phyloP scores from a whole-genome alignment of 2,329 filamentous ascomycete species.

The Beauveria caledonica region DNA sequence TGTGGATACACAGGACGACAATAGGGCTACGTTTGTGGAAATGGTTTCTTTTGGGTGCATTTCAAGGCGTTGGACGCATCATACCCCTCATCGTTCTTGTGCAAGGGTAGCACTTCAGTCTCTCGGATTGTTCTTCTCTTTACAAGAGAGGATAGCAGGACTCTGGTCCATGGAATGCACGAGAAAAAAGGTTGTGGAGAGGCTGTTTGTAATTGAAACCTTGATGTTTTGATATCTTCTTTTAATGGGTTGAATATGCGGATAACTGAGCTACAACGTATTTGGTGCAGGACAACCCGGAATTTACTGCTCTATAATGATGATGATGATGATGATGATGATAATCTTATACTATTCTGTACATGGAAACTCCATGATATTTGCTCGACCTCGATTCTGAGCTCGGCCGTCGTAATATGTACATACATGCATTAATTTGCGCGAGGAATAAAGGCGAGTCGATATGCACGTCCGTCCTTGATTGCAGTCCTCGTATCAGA shows the following conservation, averaged over 20 bases:
- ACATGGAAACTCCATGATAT: not conserved
- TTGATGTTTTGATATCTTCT: slow-evolving; percentile 3
- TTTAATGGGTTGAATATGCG: slow-evolving; percentile 1
- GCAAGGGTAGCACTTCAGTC: not conserved
- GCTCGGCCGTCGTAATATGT: not conserved
- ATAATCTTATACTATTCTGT: not conserved
- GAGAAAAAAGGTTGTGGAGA: not conserved
- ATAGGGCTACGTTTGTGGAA: not conserved
- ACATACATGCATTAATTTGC: not conserved
- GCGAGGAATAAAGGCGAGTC: not conserved
- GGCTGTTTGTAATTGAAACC: slow-evolving; percentile 3
- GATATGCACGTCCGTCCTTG: not conserved
- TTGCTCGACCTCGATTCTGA: not conserved
- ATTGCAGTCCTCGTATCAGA: not conserved
- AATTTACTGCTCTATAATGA: not conserved
- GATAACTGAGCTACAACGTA: not conserved
- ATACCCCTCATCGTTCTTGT: slow-evolving; percentile 7
- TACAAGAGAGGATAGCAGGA: not conserved
- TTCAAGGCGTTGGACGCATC: slow-evolving; percentile 11
- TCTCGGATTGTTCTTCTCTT: not conserved
- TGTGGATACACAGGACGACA: not conserved
- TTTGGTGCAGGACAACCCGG: not conserved
- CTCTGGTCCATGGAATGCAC: not conserved
- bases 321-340: not conserved
- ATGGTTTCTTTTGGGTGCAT: slow-evolving; percentile 10